Conservation (phyloP, 768 basidiomycete species). For the Rhodotorula graminis region DNA sequence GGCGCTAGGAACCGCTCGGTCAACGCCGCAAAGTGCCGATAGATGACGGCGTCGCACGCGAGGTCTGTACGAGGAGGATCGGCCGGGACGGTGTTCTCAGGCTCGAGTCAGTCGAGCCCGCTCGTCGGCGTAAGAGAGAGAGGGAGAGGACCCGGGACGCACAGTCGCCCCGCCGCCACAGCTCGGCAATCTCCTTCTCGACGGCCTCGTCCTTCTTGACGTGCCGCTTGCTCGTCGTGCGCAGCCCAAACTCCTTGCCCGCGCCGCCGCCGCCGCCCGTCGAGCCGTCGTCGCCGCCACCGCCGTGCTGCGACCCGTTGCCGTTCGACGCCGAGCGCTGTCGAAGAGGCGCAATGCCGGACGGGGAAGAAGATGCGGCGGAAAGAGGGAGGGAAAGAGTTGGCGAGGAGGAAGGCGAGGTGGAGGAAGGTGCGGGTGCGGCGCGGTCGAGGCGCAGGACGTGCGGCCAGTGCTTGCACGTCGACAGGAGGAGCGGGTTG, state of each 20-base stretch:
- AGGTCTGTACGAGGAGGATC: not conserved
- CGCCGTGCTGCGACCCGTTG: not conserved
- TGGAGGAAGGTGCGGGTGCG: not conserved
- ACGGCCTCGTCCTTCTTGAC: constrained; percentile 37
- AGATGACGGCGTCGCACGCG: constrained; percentile 45
- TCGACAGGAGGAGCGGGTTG: constrained; percentile 76
- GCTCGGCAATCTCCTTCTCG: constrained; percentile 16
- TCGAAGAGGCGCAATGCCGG: not conserved
- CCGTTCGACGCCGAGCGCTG: not conserved
- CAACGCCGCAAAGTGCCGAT: constrained; percentile 74
- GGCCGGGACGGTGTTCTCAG: not conserved
- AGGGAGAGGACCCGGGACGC: not conserved
- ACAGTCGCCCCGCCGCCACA: constrained; percentile 35
- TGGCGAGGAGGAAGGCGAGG: not conserved
- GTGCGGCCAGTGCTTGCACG: constrained; percentile 78
- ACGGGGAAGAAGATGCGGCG: not conserved
- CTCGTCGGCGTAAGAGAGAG: not conserved
- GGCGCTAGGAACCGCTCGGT: constrained; percentile 83
- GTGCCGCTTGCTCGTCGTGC: constrained; percentile 36
- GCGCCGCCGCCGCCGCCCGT: not conserved
- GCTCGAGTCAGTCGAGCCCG: not conserved
- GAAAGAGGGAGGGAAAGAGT: not conserved
- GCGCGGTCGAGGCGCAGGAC: constrained; percentile 60
- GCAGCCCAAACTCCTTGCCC: constrained; percentile 32
- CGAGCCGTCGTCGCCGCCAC: constrained; percentile 3